A percentile compares a stretch with the other conserved stretches of the same genome.
These are phyloP conservation scores for Cyberlindnera saturnus DNA, from an alignment of 805 yeast genomes.

Conservation along the genomic window DNA sequence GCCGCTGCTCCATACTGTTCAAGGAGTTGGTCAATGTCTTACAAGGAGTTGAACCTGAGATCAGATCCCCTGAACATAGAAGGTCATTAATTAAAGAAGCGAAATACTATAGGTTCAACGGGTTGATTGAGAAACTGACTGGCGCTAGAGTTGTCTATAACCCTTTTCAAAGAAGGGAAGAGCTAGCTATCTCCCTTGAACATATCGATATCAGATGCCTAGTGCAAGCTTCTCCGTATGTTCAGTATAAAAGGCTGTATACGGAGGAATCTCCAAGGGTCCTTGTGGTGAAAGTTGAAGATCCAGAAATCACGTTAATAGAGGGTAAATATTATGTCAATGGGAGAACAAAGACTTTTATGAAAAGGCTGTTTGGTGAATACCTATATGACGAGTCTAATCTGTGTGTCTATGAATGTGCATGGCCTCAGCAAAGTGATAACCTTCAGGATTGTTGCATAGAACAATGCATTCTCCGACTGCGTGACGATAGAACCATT, in stretches of 20 bases:
- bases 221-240: constrained; percentile 3
- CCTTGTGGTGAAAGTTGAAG: background rate
- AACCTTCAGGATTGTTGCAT: no score
- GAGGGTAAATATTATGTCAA: no score
- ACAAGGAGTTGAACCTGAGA: constrained; percentile 45
- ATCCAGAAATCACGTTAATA: background rate
- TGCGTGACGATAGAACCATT: background rate
- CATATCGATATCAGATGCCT: constrained; percentile 9
- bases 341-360: no score
- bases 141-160: constrained; percentile 44
- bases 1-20: constrained; percentile 13
- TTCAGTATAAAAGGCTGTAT: constrained; percentile 39
- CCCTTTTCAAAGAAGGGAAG: constrained; percentile 46
- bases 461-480: no score
- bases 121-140: constrained; percentile 66
- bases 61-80: constrained; percentile 51
- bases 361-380: no score
- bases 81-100: constrained; percentile 59
- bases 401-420: no score
- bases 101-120: constrained; percentile 67
- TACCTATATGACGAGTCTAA: no score
- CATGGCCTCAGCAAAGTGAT: no score
- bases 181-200: constrained; percentile 36
- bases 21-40: constrained; percentile 41
- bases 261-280: constrained; percentile 34